A percentile compares a stretch with the other conserved stretches of the same genome.
Evolutionary conservation across 2,329 filamentous ascomycete species (phyloP).

Genomic region (Botryotinia convoluta): DNA sequence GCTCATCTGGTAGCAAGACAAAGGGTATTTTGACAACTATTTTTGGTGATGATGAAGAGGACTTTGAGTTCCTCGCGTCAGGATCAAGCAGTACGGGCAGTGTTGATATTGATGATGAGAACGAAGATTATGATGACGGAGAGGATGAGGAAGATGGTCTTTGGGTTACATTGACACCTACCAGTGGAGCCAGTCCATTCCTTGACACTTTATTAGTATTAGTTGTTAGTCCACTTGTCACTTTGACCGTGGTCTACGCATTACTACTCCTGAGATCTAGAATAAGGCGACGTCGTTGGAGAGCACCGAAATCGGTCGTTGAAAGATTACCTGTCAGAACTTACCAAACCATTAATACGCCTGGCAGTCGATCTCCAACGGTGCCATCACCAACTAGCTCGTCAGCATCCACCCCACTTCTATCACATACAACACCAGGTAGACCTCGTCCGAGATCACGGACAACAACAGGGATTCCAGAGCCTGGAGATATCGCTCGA

Average conservation of each 20-base stretch:
- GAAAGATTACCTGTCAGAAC: conserved; percentile 92
- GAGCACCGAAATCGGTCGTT: conserved; percentile 95
- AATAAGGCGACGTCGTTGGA: conserved; percentile 85
- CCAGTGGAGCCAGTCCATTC: conserved; percentile 85
- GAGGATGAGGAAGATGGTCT: conserved; percentile 67
- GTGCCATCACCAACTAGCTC: conserved; percentile 62
- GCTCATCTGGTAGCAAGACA: conserved; percentile 27
- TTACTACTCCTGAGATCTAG: conserved; percentile 83
- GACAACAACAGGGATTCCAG: conserved; percentile 60
- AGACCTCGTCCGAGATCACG: conserved; percentile 61
- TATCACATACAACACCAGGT: conserved; percentile 55
- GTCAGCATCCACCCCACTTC: conserved; percentile 75
- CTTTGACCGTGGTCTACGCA: conserved; percentile 87
- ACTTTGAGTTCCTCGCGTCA: conserved; percentile 36
- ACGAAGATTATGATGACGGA: conserved; percentile 42
- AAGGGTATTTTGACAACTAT: conserved; percentile 49
- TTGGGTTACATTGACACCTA: conserved; percentile 95
- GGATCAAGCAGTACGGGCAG: conserved; percentile 19
- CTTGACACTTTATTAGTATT: conserved; percentile 95
- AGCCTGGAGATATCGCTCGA: conserved; percentile 47
- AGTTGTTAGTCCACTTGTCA: conserved; percentile 91
- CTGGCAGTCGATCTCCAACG: conserved; percentile 56
- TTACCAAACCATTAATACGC: conserved; percentile 77
- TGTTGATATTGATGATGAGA: conserved; percentile 30
- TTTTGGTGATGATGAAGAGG: conserved; percentile 47